Evolutionary conservation across 2,329 filamentous ascomycete species (phyloP).

Genomic region (Sclerotinia nivalis): DNA sequence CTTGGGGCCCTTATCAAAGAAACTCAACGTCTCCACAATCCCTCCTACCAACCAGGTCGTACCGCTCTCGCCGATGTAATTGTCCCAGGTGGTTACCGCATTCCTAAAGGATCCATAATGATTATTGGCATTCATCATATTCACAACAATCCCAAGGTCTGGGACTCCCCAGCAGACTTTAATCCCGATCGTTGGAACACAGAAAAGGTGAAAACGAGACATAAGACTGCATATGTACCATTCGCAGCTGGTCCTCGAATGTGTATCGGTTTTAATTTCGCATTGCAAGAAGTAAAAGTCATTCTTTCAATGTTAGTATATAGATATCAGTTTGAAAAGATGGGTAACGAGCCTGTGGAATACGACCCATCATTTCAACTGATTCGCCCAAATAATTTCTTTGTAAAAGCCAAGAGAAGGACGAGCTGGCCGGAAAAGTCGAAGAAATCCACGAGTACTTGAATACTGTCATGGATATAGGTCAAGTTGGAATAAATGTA

Average conservation of each 20-base stretch:
- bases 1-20: conserved; percentile 50
- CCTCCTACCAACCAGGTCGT: conserved; percentile 50
- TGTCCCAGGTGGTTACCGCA: conserved; percentile 48
- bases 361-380: conserved; percentile 47
- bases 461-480: neutral
- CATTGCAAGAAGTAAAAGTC: conserved; percentile 44
- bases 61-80: conserved; percentile 48
- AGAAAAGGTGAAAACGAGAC: conserved; percentile 28
- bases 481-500: neutral
- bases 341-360: conserved; percentile 41
- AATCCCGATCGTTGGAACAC: conserved; percentile 34
- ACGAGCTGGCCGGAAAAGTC: conserved; percentile 30
- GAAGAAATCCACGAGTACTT: conserved; percentile 1
- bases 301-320: conserved; percentile 44
- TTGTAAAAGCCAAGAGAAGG: conserved; percentile 33
- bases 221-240: conserved; percentile 40
- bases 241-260: conserved; percentile 43
- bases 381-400: conserved; percentile 45
- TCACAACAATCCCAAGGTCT: conserved; percentile 33
- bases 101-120: conserved; percentile 42
- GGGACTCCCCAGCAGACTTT: conserved; percentile 30
- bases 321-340: conserved; percentile 43
- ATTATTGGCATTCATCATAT: conserved; percentile 32
- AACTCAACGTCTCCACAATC: conserved; percentile 48
- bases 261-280: conserved; percentile 48